Conservation (phyloP, 768 basidiomycete species). For the Daedaleopsis nitida region DNA sequence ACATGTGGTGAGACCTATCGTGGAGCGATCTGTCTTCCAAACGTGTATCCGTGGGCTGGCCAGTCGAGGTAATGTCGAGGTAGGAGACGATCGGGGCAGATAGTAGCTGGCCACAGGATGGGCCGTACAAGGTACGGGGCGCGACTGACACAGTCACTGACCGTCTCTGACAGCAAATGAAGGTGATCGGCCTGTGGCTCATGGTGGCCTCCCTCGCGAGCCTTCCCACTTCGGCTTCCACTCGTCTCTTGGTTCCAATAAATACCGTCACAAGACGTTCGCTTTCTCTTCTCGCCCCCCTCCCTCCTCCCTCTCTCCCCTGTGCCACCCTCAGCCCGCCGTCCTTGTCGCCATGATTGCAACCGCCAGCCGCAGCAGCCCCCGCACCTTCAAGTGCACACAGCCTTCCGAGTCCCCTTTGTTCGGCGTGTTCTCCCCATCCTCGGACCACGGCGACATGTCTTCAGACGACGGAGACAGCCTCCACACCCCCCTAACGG, state of each 20-base stretch:
- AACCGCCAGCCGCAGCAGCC: neutral
- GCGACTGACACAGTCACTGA: too few relatives aligned
- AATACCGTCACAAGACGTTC: conserved; percentile 17
- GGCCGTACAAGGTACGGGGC: conserved; percentile 8
- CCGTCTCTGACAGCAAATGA: neutral
- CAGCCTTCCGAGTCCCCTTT: conserved; percentile 12
- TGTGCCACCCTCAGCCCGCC: conserved; percentile 18
- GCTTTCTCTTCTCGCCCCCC: conserved; percentile 18
- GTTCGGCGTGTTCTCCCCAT: conserved; percentile 35
- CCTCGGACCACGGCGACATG: conserved; percentile 34
- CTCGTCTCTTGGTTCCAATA: conserved; percentile 14
- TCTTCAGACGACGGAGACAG: conserved; percentile 44
- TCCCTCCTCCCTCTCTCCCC: conserved; percentile 8
- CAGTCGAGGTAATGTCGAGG: neutral
- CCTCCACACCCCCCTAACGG: conserved; percentile 42
- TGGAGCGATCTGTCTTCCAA: neutral
- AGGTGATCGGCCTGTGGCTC: conserved; percentile 17
- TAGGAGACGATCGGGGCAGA: too few relatives aligned
- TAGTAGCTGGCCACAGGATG: neutral
- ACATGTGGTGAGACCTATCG: neutral
- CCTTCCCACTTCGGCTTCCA: conserved; percentile 12
- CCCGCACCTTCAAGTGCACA: neutral
- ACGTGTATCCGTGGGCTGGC: conserved; percentile 1
- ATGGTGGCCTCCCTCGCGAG: conserved; percentile 1
- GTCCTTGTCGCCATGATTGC: neutral